phyloP scores from a whole-genome alignment of 2,329 filamentous ascomycete species.

The Pseudogymnoascus sp. region DNA sequence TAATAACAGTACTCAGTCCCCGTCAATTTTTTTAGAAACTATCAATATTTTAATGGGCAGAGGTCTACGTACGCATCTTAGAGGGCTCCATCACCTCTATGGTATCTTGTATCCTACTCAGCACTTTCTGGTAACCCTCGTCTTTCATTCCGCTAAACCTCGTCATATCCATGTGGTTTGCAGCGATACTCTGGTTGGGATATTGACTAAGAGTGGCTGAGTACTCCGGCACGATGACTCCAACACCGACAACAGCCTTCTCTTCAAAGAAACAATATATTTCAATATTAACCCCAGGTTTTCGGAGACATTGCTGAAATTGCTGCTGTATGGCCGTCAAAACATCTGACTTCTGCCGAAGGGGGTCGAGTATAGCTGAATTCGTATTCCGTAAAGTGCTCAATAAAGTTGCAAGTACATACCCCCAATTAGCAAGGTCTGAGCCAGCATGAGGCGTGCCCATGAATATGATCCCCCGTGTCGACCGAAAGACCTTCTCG shows the following conservation, averaged over 20 bases:
- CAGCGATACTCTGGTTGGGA: slow-evolving; percentile 14
- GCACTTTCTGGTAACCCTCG: slow-evolving; percentile 12
- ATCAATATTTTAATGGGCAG: no score
- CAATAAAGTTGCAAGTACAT: slow-evolving; percentile 4
- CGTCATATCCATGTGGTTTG: slow-evolving; percentile 17
- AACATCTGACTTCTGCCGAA: slow-evolving; percentile 10
- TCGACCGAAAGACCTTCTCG: slow-evolving; percentile 12
- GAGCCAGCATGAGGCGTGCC: slow-evolving; percentile 17
- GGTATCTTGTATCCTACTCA: slow-evolving; percentile 9
- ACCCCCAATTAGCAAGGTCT: slow-evolving; percentile 12
- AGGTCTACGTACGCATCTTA: background rate
- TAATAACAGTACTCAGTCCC: no score
- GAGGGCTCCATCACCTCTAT: background rate
- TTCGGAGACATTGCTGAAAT: slow-evolving; percentile 12
- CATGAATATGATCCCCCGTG: slow-evolving; percentile 16
- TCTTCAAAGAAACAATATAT: slow-evolving; percentile 14
- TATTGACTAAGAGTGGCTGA: slow-evolving; percentile 12
- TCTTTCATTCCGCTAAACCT: slow-evolving; percentile 14
- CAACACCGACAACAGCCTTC: slow-evolving; percentile 9
- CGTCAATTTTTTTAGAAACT: no score
- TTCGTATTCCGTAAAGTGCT: slow-evolving; percentile 9
- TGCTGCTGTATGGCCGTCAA: slow-evolving; percentile 11
- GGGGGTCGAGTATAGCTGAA: slow-evolving; percentile 1
- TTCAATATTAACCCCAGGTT: slow-evolving; percentile 3
- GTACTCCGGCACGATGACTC: slow-evolving; percentile 9